Conservation (phyloP, 192 early-diverging fungal genomes). For the Coemansia sp. region DNA sequence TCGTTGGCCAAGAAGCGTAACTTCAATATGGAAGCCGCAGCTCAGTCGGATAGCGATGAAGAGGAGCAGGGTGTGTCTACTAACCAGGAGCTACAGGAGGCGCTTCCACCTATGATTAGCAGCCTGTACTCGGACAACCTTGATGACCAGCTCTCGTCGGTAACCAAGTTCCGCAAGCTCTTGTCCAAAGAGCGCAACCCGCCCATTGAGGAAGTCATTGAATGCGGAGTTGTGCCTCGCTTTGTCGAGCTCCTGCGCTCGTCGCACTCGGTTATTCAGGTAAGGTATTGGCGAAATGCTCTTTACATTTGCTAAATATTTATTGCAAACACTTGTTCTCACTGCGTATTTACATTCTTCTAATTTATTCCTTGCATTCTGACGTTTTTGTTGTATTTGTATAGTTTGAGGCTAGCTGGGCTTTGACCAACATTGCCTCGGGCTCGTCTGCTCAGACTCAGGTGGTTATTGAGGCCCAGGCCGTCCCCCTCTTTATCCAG, state of each 20-base stretch:
- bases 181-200: slow-evolving; percentile 94
- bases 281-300: slow-evolving; percentile 15
- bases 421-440: slow-evolving; percentile 98
- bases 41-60: slow-evolving; percentile 72
- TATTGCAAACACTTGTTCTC: neutral
- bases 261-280: slow-evolving; percentile 79
- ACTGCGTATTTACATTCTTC: slow-evolving; percentile 3
- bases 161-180: slow-evolving; percentile 90
- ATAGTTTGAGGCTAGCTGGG: slow-evolving; percentile 98
- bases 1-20: slow-evolving; percentile 91
- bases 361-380: neutral
- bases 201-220: slow-evolving; percentile 96
- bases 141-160: slow-evolving; percentile 78
- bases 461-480: slow-evolving; percentile 89
- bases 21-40: slow-evolving; percentile 55
- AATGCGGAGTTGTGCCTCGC: slow-evolving; percentile 86
- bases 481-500: slow-evolving; percentile 90
- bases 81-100: slow-evolving; percentile 69
- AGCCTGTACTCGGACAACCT: slow-evolving; percentile 76
- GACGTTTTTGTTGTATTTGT: slow-evolving; percentile 23
- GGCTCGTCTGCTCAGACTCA: slow-evolving; percentile 93
- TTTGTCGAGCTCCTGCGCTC: slow-evolving; percentile 95
- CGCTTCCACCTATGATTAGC: slow-evolving; percentile 76
- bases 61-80: slow-evolving; percentile 64
- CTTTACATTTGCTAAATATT: neutral